These are phyloP conservation scores for Piromyces finnis DNA, from an alignment of 192 early-diverging fungal genomes.

Conservation along the genomic window DNA sequence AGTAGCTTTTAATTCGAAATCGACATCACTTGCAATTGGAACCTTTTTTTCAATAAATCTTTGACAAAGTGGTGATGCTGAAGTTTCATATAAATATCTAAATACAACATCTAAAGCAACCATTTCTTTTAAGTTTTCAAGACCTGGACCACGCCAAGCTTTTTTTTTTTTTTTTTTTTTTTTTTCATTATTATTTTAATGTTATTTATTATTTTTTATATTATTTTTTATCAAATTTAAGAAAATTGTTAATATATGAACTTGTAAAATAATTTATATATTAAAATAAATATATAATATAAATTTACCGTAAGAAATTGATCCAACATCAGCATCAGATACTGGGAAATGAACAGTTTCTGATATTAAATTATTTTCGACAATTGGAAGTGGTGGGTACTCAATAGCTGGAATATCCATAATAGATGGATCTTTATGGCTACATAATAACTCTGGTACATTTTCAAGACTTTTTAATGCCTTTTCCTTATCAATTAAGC, in stretches of 20 bases:
- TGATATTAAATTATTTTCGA: conserved; percentile 9
- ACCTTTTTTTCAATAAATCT: conserved; percentile 53
- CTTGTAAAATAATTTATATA: no score
- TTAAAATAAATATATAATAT: neutral
- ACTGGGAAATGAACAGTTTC: conserved; percentile 41
- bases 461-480: conserved; percentile 10
- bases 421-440: conserved; percentile 8
- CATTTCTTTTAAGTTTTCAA: conserved; percentile 34
- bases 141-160: conserved; percentile 56
- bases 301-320: conserved; percentile 21
- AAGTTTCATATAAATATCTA: conserved; percentile 44
- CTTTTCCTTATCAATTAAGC: conserved; percentile 18
- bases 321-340: conserved; percentile 39
- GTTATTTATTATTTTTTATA: no score
- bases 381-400: neutral
- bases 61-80: conserved; percentile 53
- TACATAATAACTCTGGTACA: conserved; percentile 31
- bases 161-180: no score
- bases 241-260: no score
- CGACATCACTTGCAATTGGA: conserved; percentile 42
- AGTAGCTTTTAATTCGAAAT: conserved; percentile 27
- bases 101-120: conserved; percentile 52
- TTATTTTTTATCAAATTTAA: no score
- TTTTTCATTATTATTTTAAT: no score
- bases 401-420: neutral